These are phyloP conservation scores for Pleurotus salmoneostramineus DNA, from an alignment of 768 basidiomycete genomes.

Conservation along the genomic window DNA sequence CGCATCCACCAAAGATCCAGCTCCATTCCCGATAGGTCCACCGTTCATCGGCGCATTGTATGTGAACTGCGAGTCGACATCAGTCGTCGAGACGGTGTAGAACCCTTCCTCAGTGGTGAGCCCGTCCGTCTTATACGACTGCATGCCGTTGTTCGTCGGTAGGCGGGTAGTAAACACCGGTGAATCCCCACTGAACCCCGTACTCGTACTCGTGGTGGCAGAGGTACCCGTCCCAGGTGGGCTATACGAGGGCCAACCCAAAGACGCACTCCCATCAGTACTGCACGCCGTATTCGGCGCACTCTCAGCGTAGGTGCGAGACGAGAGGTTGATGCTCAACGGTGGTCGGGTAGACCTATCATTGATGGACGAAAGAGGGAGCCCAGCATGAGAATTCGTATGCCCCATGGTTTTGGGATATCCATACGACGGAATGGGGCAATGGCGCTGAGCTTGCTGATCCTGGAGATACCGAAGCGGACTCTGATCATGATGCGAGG, in stretches of 20 bases:
- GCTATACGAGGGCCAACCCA: conserved; percentile 59
- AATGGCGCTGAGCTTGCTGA: conserved; percentile 1
- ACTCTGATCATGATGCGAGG: background rate
- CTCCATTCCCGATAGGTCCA: background rate
- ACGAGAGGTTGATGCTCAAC: conserved; percentile 31
- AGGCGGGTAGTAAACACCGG: conserved; percentile 10
- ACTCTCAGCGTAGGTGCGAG: conserved; percentile 28
- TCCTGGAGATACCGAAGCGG: conserved; percentile 3
- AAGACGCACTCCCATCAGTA: conserved; percentile 42
- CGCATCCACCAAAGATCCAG: background rate
- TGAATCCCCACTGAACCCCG: conserved; percentile 22
- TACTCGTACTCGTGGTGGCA: conserved; percentile 39
- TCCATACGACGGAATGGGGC: background rate
- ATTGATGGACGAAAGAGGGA: conserved; percentile 15
- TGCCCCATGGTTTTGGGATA: background rate
- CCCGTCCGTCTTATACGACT: background rate
- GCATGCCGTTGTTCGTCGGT: background rate
- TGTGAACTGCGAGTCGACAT: conserved; percentile 5
- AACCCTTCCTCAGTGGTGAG: conserved; percentile 3
- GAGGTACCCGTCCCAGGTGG: conserved; percentile 58
- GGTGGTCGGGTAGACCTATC: conserved; percentile 48
- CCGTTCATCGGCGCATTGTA: conserved; percentile 1
- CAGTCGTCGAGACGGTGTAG: conserved; percentile 4
- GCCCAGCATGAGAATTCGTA: background rate
- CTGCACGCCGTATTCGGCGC: conserved; percentile 48